Evolutionary conservation across 2,329 filamentous ascomycete species (phyloP).

Genomic region (Phoma sp.): DNA sequence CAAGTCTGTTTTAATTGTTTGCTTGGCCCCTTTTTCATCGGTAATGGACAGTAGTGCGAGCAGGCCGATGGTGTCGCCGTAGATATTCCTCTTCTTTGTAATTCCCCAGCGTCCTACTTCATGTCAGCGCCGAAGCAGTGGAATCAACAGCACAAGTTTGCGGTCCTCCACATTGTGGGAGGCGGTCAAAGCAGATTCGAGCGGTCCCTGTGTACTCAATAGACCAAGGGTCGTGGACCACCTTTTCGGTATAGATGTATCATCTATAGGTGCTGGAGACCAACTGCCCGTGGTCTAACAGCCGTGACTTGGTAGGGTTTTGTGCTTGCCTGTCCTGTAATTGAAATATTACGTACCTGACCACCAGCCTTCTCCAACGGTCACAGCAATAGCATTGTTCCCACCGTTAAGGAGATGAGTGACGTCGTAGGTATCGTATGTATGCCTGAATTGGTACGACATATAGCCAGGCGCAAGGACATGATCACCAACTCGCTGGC

Average conservation of each 20-base stretch:
- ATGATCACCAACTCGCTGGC: slow-evolving; percentile 21
- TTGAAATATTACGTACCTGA: slow-evolving; percentile 36
- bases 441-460: slow-evolving; percentile 58
- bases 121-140: not conserved
- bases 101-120: not conserved
- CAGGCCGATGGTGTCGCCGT: slow-evolving; percentile 52
- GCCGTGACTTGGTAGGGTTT: not conserved
- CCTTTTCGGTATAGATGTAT: too few relatives aligned
- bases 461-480: slow-evolving; percentile 61
- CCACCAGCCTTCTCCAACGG: slow-evolving; percentile 61
- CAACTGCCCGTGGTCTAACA: too few relatives aligned
- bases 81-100: slow-evolving; percentile 37
- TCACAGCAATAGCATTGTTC: slow-evolving; percentile 52
- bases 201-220: too few relatives aligned
- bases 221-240: too few relatives aligned
- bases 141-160: not conserved
- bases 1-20: slow-evolving; percentile 47
- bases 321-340: not conserved
- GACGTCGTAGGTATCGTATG: slow-evolving; percentile 60
- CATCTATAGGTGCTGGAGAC: too few relatives aligned
- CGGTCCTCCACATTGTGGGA: slow-evolving; percentile 36
- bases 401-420: slow-evolving; percentile 8
- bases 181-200: too few relatives aligned
- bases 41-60: slow-evolving; percentile 52
- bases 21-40: slow-evolving; percentile 40